Conservation (phyloP, 2,329 filamentous ascomycete species). For the Huntiella moniliformis region DNA sequence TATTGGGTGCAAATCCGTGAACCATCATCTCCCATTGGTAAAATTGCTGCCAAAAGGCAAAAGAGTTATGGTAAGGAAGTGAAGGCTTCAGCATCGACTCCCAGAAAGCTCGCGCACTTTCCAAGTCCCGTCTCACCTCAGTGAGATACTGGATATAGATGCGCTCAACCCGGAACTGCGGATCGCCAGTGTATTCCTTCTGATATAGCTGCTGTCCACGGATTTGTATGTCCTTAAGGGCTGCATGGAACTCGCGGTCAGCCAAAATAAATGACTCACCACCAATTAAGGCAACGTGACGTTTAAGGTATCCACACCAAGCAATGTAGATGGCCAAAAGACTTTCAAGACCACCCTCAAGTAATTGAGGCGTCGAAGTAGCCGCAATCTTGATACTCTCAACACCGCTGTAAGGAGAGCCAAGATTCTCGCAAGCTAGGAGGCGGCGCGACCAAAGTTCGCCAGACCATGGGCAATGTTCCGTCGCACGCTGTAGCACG, state of each 20-base stretch:
- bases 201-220: constrained; percentile 61
- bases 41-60: constrained; percentile 86
- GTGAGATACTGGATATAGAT: constrained; percentile 85
- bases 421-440: constrained; percentile 62
- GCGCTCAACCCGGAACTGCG: constrained; percentile 70
- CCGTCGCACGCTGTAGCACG: constrained; percentile 61
- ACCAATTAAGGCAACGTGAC: constrained; percentile 52
- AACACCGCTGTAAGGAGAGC: constrained; percentile 58
- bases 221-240: constrained; percentile 68
- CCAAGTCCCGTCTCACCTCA: constrained; percentile 59
- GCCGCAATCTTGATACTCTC: constrained; percentile 84
- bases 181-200: constrained; percentile 63
- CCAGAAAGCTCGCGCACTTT: constrained; percentile 63
- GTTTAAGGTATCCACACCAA: constrained; percentile 87
- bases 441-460: constrained; percentile 81
- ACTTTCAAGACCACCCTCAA: constrained; percentile 70
- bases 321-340: constrained; percentile 80
- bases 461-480: constrained; percentile 87
- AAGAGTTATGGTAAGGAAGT: constrained; percentile 48
- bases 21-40: constrained; percentile 79
- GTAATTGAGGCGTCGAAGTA: constrained; percentile 67
- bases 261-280: constrained; percentile 79
- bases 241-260: constrained; percentile 71
- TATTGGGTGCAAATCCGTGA: constrained; percentile 22
- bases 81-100: constrained; percentile 45